Percentiles rank a stretch among this genome's conserved stretches.
Evolutionary conservation across 2,329 filamentous ascomycete species (phyloP).

Genomic region (Phyllosticta capitalensis): DNA sequence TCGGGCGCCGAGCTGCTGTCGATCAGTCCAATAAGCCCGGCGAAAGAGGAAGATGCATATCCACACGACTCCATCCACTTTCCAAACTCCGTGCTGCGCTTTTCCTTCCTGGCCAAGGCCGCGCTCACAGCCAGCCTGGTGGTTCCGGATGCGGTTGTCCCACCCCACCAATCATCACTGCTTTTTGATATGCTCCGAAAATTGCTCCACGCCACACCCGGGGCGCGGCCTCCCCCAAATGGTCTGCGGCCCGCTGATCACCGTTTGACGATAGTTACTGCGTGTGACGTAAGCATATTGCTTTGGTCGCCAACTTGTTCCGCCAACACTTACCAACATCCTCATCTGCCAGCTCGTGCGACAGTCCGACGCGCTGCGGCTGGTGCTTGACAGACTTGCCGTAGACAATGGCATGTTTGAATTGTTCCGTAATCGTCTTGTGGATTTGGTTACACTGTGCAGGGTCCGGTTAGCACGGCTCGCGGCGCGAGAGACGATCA

Average conservation of each 20-base stretch:
- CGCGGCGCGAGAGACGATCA: conserved; percentile 10
- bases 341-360: conserved; percentile 88
- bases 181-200: conserved; percentile 12
- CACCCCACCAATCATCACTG: conserved; percentile 9
- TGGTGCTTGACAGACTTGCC: conserved; percentile 98
- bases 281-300: conserved; percentile 18
- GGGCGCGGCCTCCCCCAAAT: conserved; percentile 1
- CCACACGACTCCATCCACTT: conserved; percentile 7
- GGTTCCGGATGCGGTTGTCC: background rate
- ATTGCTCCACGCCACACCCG: conserved; percentile 10
- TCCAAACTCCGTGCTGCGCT: conserved; percentile 1
- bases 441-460: conserved; percentile 89
- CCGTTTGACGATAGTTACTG: conserved; percentile 35
- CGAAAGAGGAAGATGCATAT: conserved; percentile 7
- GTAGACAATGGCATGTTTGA: conserved; percentile 92
- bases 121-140: background rate
- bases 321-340: conserved; percentile 69
- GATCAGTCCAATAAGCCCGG: conserved; percentile 11
- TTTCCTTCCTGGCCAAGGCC: background rate
- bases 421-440: conserved; percentile 89
- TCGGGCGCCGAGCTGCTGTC: conserved; percentile 2
- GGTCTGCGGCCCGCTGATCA: conserved; percentile 16
- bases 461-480: conserved; percentile 24
- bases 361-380: conserved; percentile 85
- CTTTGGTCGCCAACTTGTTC: background rate